These are phyloP conservation scores for Ogataea hybrid DNA, from an alignment of 1,139 yeast genomes.

Conservation along the genomic window DNA sequence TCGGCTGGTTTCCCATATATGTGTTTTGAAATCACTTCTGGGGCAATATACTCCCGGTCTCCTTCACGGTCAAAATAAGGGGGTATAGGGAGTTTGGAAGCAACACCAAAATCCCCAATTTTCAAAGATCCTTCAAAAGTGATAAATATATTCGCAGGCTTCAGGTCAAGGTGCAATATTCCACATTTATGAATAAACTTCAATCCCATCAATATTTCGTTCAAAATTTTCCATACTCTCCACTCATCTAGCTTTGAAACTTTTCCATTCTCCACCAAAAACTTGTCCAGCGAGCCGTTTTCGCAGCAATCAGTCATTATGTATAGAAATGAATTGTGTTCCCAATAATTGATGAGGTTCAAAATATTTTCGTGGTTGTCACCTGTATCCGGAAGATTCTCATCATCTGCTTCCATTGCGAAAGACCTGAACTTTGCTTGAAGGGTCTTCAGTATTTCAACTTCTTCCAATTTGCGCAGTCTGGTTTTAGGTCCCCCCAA, in stretches of 20 bases:
- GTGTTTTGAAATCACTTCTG: conserved; percentile 83
- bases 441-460: conserved; percentile 47
- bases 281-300: conserved; percentile 84
- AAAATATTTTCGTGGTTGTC: conserved; percentile 80
- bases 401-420: conserved; percentile 6
- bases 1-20: conserved; percentile 92
- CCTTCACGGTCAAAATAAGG: conserved; percentile 87
- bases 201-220: conserved; percentile 77
- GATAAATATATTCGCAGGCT: conserved; percentile 92
- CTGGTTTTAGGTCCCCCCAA: conserved; percentile 51
- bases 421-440: conserved; percentile 30
- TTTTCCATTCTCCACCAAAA: conserved; percentile 77
- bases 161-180: conserved; percentile 81
- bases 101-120: conserved; percentile 80
- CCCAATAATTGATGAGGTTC: conserved; percentile 86
- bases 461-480: conserved; percentile 53
- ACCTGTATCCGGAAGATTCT: conserved; percentile 39
- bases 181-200: conserved; percentile 75
- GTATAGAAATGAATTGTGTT: conserved; percentile 66
- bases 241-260: conserved; percentile 83
- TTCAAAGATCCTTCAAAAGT: conserved; percentile 92
- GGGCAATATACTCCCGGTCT: conserved; percentile 96
- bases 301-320: conserved; percentile 96
- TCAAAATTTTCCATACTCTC: conserved; percentile 94
- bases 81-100: conserved; percentile 52